phyloP scores from a whole-genome alignment of 2,329 filamentous ascomycete species.

The Pseudocercospora crystallina region DNA sequence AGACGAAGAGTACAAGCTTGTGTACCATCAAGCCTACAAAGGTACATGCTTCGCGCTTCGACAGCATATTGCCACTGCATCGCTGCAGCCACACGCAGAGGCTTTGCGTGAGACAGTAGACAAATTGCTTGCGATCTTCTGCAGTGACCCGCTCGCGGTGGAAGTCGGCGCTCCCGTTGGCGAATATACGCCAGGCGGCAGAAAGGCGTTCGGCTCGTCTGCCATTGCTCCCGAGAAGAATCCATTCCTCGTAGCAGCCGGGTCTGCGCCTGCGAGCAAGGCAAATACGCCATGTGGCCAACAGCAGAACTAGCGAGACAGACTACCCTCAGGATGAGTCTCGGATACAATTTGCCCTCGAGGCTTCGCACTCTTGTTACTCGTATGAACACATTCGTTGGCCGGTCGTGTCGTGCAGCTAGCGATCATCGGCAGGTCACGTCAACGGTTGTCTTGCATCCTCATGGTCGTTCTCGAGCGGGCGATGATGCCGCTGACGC shows the following conservation, averaged over 20 bases:
- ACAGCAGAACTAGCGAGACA: not conserved
- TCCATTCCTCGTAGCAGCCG: conserved; percentile 16
- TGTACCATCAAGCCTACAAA: conserved; percentile 55
- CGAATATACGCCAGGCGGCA: conserved; percentile 32
- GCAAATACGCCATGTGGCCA: conserved; percentile 18
- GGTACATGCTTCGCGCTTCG: conserved; percentile 50
- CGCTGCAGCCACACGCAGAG: conserved; percentile 43
- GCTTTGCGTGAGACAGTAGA: conserved; percentile 50
- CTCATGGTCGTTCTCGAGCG: not conserved
- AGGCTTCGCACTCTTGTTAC: too few species aligned
- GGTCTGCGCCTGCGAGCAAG: conserved; percentile 9
- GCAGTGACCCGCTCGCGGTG: conserved; percentile 43
- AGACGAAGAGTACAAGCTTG: conserved; percentile 53
- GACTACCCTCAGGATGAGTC: not conserved
- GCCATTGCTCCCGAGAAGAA: conserved; percentile 12
- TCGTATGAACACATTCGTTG: conserved; percentile 1
- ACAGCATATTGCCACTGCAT: conserved; percentile 38
- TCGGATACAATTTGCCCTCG: not conserved
- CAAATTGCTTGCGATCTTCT: conserved; percentile 47
- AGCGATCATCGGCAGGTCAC: conserved; percentile 13
- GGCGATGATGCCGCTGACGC: not conserved
- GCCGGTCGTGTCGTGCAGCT: conserved; percentile 8
- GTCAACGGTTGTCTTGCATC: conserved; percentile 16
- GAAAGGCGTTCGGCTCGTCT: conserved; percentile 30
- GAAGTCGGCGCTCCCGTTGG: conserved; percentile 14